Conservation (phyloP, 1,284 basidiomycete genomes). For the Malassezia furfur region DNA sequence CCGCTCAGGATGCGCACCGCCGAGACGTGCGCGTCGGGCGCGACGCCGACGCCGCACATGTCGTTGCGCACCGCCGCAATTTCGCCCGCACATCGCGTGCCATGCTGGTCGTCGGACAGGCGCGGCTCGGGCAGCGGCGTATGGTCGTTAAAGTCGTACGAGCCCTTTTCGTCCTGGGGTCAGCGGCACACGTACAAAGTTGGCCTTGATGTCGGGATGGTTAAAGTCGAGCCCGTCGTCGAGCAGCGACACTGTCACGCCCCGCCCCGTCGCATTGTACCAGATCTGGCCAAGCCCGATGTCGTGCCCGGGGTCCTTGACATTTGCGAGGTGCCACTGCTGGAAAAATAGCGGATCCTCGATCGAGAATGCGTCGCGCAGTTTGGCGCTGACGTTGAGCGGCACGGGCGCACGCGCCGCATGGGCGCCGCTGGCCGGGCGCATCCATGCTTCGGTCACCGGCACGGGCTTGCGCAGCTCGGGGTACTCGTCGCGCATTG, state of each 20-base stretch:
- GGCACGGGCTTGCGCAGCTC: constrained; percentile 27
- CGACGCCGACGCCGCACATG: constrained; percentile 88
- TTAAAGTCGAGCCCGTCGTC: constrained; percentile 93
- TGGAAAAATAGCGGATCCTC: constrained; percentile 73
- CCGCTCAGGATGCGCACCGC: constrained; percentile 92
- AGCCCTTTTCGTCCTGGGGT: constrained; percentile 69
- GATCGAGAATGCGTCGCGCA: constrained; percentile 55
- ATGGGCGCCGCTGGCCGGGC: background rate
- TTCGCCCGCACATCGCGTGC: constrained; percentile 95
- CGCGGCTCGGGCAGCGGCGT: constrained; percentile 74
- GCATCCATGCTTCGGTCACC: constrained; percentile 6
- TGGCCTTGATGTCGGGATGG: constrained; percentile 73
- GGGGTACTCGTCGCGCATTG: constrained; percentile 40
- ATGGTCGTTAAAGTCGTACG: constrained; percentile 96
- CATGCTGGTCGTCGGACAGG: constrained; percentile 86
- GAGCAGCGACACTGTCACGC: constrained; percentile 77
- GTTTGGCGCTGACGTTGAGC: constrained; percentile 22
- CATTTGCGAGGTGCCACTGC: constrained; percentile 70
- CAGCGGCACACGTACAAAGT: constrained; percentile 62
- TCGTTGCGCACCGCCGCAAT: constrained; percentile 94
- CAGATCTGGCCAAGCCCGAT: constrained; percentile 78
- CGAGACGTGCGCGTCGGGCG: constrained; percentile 80
- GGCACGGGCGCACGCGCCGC: constrained; percentile 23
- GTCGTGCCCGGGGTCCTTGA: constrained; percentile 53
- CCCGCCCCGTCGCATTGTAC: constrained; percentile 74